Evolutionary conservation across 2,329 filamentous ascomycete species (phyloP).

Genomic region (Shiraia sp.): DNA sequence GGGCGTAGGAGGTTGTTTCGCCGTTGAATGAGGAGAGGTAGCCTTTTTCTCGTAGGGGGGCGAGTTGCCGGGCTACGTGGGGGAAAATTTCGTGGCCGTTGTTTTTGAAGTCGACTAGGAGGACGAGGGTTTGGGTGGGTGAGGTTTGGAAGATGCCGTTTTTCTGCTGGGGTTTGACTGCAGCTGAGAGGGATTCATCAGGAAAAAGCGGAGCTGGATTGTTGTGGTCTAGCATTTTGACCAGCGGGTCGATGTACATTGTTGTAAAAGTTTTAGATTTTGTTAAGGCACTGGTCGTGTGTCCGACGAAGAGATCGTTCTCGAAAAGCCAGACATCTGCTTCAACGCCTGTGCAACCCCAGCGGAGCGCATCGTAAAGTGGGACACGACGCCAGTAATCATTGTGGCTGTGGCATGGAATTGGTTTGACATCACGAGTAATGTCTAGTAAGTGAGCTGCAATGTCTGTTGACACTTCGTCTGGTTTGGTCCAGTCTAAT

Average conservation of each 20-base stretch:
- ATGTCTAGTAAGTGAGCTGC: conserved; percentile 50
- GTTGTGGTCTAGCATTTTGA: conserved; percentile 54
- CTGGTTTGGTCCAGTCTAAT: conserved; percentile 48
- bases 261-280: conserved; percentile 52
- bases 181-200: conserved; percentile 6
- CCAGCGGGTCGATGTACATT: conserved; percentile 59
- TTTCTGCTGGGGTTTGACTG: conserved; percentile 6
- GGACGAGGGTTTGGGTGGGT: conserved; percentile 54
- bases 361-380: conserved; percentile 58
- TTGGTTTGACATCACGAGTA: conserved; percentile 54
- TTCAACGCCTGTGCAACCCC: conserved; percentile 60
- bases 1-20: conserved; percentile 43
- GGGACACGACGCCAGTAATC: conserved; percentile 62
- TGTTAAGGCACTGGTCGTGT: conserved; percentile 53
- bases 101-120: conserved; percentile 58
- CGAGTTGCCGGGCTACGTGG: conserved; percentile 47
- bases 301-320: conserved; percentile 60
- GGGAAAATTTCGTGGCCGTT: conserved; percentile 43
- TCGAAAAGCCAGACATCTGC: conserved; percentile 61
- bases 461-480: conserved; percentile 39
- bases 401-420: conserved; percentile 61
- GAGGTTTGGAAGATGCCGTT: conserved; percentile 57
- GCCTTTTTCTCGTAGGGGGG: conserved; percentile 52
- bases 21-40: conserved; percentile 59
- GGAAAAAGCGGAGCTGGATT: conserved; percentile 48